Evolutionary conservation across 1,284 basidiomycete species (phyloP), one percentile per base, ranked within the genome.

Genomic region (Ceratobasidium sp.): DNA sequence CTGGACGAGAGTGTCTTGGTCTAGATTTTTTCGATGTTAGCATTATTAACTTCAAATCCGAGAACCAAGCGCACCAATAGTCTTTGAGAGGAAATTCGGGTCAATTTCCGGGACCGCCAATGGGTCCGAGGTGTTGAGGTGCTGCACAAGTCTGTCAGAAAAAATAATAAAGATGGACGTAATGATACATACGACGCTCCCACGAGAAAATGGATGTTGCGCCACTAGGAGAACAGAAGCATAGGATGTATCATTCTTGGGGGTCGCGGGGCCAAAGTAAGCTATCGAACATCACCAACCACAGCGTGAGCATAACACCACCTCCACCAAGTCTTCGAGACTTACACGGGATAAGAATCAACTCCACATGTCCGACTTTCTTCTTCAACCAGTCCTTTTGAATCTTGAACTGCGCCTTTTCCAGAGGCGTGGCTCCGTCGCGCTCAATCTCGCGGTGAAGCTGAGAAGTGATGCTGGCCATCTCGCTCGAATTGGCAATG

Each of bases 191-290:
- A 65, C 60, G 34, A 52, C 60, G 25, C 42, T 68, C 17, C 69
- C 72, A 8, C 65, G 58, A 6, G 77, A 77, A 25, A 80, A 71
- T 1, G 78, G 77, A 58, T 79, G 79, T 64, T 79, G 79, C 15
- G 79, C 58, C 0, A 78, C 79, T 10, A 77, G 75, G 69, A 80
- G 76, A 7, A 81, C 75, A 8, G 68, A 70, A 31, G 74, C 58
- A n/a, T 73, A 70, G 65, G 74, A 73, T 17, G 69, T 73, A 25
- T 72, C 71, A 10, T 62, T 25, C 34, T 72, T 72, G 55, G 73
- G 73, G 54, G 75, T 74, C 4, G 71, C 68, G 29, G 77, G 15
- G 29, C 42, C 52, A 35, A 55, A 67, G 27, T 67, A 55, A 12
- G 40, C 64, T 67, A 43, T 29, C n/a, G n/a, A n/a, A 47, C 31